Percentiles rank a stretch among this genome's conserved stretches.
Evolutionary conservation across 2,329 filamentous ascomycete species (phyloP).

Genomic region (Aureobasidium mangrovei): DNA sequence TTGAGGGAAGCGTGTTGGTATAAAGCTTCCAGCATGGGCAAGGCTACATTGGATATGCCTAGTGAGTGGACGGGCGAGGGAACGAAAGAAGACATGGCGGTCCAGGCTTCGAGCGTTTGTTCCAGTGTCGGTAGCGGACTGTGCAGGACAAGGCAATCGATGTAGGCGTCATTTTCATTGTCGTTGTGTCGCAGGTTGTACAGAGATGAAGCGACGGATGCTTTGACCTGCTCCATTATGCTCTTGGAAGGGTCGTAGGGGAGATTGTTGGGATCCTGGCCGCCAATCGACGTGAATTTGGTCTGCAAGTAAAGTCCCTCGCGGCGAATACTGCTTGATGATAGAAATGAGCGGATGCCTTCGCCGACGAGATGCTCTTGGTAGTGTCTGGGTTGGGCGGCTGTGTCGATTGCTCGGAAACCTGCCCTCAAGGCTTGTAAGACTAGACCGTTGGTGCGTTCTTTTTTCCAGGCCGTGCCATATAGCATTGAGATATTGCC

Average conservation of each 20-base stretch:
- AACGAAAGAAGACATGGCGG: constrained; percentile 56
- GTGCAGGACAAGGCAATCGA: constrained; percentile 53
- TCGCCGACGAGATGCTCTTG: constrained; percentile 61
- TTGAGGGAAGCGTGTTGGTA: constrained; percentile 40
- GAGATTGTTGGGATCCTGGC: constrained; percentile 51
- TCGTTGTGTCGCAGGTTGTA: constrained; percentile 44
- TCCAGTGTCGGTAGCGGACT: constrained; percentile 44
- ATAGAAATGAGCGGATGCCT: constrained; percentile 54
- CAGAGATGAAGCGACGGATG: constrained; percentile 60
- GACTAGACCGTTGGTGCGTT: constrained; percentile 57
- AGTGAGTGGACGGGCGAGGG: constrained; percentile 55
- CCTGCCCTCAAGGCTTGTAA: constrained; percentile 58
- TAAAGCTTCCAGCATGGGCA: constrained; percentile 48
- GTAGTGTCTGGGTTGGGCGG: constrained; percentile 71
- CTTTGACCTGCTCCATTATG: constrained; percentile 55
- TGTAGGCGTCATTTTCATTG: constrained; percentile 38
- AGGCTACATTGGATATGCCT: constrained; percentile 64
- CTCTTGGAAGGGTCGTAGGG: constrained; percentile 54
- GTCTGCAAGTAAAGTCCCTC: constrained; percentile 68
- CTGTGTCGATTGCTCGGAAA: constrained; percentile 68
- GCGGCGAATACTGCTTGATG: constrained; percentile 49
- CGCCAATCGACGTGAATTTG: constrained; percentile 62
- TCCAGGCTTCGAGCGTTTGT: constrained; percentile 57
- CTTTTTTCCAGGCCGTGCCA: constrained; percentile 81
- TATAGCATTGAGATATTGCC: constrained; percentile 50